These are phyloP conservation scores for Quercus aquifolioides DNA, from an alignment of 306 rosid genomes.

Conservation along the genomic window DNA sequence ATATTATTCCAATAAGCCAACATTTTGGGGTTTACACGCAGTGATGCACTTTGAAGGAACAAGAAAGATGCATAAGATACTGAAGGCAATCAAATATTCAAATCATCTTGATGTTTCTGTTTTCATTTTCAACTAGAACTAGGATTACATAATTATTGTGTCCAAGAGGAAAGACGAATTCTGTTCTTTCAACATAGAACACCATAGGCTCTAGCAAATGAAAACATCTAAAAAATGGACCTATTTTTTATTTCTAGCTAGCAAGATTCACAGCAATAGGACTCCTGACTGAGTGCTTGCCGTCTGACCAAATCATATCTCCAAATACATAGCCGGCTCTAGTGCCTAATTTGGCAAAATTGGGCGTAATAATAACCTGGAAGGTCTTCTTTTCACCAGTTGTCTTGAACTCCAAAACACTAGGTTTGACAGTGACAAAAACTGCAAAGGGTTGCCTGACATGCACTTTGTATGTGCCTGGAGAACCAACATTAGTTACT, in stretches of 20 bases:
- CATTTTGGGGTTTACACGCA: no score
- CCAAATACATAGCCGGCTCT: constrained; percentile 26
- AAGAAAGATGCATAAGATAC: no score
- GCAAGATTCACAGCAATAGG: constrained; percentile 25
- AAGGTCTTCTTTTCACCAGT: constrained; percentile 49
- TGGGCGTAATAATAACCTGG: constrained; percentile 18
- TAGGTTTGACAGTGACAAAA: constrained; percentile 34
- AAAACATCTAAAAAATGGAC: not conserved
- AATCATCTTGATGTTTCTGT: no score
- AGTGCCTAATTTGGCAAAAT: not conserved
- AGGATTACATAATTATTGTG: no score
- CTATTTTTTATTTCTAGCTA: not conserved
- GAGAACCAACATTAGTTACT: constrained; percentile 55
- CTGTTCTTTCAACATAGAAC: no score
- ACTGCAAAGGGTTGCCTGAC: constrained; percentile 34
- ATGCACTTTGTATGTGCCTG: constrained; percentile 30
- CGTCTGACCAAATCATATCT: constrained; percentile 40
- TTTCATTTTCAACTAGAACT: no score
- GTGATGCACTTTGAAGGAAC: no score
- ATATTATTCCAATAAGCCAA: no score
- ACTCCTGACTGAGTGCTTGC: constrained; percentile 35
- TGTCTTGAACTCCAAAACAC: constrained; percentile 19
- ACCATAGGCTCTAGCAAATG: no score
- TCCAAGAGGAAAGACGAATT: no score
- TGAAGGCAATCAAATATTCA: no score